These are phyloP conservation scores for Borealophlyctis nickersoniae DNA, from an alignment of 192 early-diverging fungal genomes.

Conservation along the genomic window DNA sequence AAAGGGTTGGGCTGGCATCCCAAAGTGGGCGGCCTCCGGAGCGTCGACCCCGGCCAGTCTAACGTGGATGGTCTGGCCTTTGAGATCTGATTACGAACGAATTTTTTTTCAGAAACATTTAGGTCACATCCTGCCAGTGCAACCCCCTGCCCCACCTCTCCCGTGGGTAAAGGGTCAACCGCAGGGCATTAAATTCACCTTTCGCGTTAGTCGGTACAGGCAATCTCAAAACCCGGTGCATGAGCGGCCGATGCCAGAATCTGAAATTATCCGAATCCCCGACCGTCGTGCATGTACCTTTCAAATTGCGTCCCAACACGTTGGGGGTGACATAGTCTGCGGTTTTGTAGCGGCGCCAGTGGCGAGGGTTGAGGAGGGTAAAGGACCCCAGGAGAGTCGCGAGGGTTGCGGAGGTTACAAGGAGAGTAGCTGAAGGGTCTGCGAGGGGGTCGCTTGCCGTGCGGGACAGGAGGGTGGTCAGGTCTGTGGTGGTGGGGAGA, in stretches of 20 bases:
- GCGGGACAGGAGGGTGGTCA: no score
- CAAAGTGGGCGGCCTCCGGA: constrained; percentile 68
- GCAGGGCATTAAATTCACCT: background rate
- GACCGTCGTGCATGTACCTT: constrained; percentile 11
- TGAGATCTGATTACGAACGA: constrained; percentile 17
- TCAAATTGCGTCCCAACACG: constrained; percentile 1
- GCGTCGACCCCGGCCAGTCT: constrained; percentile 70
- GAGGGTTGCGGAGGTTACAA: no score
- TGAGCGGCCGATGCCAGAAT: constrained; percentile 16
- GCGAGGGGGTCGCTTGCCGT: no score
- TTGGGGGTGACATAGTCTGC: constrained; percentile 18
- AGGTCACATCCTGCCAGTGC: no score
- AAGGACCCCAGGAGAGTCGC: background rate
- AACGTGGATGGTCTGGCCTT: constrained; percentile 60
- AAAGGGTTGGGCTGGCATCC: constrained; percentile 61
- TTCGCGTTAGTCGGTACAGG: constrained; percentile 5
- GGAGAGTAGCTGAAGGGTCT: no score
- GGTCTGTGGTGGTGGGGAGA: no score
- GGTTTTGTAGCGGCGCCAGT: constrained; percentile 17
- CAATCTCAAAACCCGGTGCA: constrained; percentile 10
- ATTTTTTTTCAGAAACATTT: background rate
- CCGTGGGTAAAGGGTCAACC: background rate
- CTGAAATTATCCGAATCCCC: constrained; percentile 29
- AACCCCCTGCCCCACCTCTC: no score
- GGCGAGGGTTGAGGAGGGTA: constrained; percentile 3